Base-by-base conservation (phyloP, 2,329 filamentous ascomycete genomes). In the Talaromyces sp. region DNA sequence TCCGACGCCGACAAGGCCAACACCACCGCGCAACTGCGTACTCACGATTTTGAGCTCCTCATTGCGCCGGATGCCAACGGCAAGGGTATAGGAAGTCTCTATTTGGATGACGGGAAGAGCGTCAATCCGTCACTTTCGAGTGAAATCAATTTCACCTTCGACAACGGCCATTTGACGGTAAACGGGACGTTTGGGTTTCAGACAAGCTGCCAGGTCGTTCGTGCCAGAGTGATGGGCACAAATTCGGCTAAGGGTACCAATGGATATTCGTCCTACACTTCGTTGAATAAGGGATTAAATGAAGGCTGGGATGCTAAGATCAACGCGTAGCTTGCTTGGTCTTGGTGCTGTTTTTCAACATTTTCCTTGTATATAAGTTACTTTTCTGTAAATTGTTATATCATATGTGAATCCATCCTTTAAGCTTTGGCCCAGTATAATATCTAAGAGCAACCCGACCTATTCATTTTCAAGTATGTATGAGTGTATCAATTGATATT, bases 61-160 rank as follows among this genome's bases (percentile, higher is more conserved):
- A 80, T 95, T 50, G 87, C 90, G 0, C 81, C 89, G 0, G 85
- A 82, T 6, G 68, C 71, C 0, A 78, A 88, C 56, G 88, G 87
- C 2, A 83, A 76, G 7, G 91, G 90, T 0, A 72, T 69, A 0
- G 91, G 91, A 0, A 79, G 80, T 56, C 77, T 94, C 60, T 94
- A 92, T 70, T 75, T 94, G 8, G 91, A 94, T 66, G 90, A 95
- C 63, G 91, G 91, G 10, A 85, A 86, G 61, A 86, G 82, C 26
- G 66, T 92, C 56, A 76, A 83, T 61, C 89, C 89, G 72, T 32
- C 46, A 1, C 88, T 89, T 72, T 83, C 79, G 17, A 56, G 58
- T 1, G 83, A 80, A 17, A 84, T 81, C 9, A 75, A 83, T 58
- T 79, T 91, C 56, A 73, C 75, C 11, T 89, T 92, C 65, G 67